Base-by-base conservation (phyloP, 2,329 filamentous ascomycete genomes). In the Colletotrichum kahawae region DNA sequence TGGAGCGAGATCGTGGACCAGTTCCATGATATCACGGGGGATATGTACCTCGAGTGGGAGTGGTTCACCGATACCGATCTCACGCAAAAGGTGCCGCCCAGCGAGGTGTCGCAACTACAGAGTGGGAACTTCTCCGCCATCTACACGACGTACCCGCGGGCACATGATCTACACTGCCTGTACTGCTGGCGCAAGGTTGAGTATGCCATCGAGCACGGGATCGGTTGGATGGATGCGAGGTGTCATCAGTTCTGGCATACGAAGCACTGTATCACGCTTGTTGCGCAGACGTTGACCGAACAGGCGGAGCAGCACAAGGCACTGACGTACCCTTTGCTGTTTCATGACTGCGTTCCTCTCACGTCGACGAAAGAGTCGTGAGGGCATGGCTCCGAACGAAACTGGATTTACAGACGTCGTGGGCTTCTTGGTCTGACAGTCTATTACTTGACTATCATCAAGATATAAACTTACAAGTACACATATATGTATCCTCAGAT, bases 221-320 rank as follows among this genome's bases (percentile, higher is more conserved):
- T 56, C 27, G 43, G 29, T 24, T 54, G 29, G 27, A 21, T 67
- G 29, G 64, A 67, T 48, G 27, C 27, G 10, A 38, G 64, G 12
- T 56, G 64, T 14, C 64, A 67, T 48, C 64, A 67, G 64, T 67
- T 67, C n/a, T 67, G 64, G 64, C 64, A 67, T 43, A 67, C 43
- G 16, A 67, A 67, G 64, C 64, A 67, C 16, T 67, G 64, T n/a
- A 43, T 67, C 48, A 54, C 38, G 8, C 43, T 67, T 9, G 18
- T 67, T 36, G 64, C 48, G 14, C 43, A 54, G 31, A 36, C 48
- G 1, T 43, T 67, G 64, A 67, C 31, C 13, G 64, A 16, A 2
- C 64, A 36, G n/a, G 64, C n/a, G 38, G 38, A 48, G 38, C 38
- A 48, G 38, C 38, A 48, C 38, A 48, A 48, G 38, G 38, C 38